Base-by-base conservation (phyloP, 2,329 filamentous ascomycete genomes). In the Septoria linicola region DNA sequence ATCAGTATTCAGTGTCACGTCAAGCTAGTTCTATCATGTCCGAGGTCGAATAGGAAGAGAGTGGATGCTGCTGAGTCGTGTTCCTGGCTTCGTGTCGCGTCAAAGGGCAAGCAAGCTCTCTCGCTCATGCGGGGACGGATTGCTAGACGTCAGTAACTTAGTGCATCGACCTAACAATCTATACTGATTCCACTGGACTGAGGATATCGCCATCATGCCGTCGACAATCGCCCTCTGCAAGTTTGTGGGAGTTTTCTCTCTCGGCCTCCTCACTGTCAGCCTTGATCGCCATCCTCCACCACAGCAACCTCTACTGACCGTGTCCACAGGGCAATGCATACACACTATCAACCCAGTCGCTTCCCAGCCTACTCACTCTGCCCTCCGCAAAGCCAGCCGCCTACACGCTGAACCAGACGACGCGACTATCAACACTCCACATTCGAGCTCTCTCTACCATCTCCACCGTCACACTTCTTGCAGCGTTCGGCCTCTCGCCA, bases 161-260 rank as follows among this genome's bases (percentile, higher is more conserved):
- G n/a, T n/a, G n/a, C n/a, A n/a, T n/a, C n/a, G n/a, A n/a, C n/a
- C n/a, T n/a, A n/a, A n/a, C n/a, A n/a, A n/a, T n/a, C n/a, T n/a
- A n/a, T n/a, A n/a, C n/a, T n/a, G n/a, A n/a, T n/a, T n/a, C n/a
- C n/a, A n/a, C n/a, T n/a, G n/a, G n/a, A n/a, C n/a, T n/a, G n/a
- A n/a, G n/a, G n/a, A 35, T n/a, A 46, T 45, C 46, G 30, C 44
- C 57, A 66, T 14, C 7, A 70, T 70, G 67, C 62, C 66, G 11
- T 52, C 61, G 64, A 82, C 83, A 66, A 78, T 96, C 66, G 84
- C 88, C 49, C 74, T 87, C 70, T 83, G 88, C 75, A 96, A 97
- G 76, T 96, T 96, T 70, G 87, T 96, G 61, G 92, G 92, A 66
- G 95, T 89, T 44, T 82, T 95, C 60, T 92, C 87, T 63, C 80